Conservation (phyloP, 495 filamentous ascomycete genomes). For the Podospora pseudopauciseta region DNA sequence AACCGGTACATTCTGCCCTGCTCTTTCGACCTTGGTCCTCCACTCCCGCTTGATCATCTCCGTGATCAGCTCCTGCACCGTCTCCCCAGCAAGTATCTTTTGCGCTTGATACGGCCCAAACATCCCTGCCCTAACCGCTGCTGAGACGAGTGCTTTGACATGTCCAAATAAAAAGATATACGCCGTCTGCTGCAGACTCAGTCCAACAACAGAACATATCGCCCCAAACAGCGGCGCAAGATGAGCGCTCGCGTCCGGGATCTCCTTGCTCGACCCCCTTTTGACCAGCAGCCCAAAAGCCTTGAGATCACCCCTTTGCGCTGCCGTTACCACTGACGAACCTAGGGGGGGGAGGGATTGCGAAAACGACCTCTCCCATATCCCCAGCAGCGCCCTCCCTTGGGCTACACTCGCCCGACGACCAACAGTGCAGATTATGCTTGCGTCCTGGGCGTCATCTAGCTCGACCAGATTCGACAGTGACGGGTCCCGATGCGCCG, state of each 20-base stretch:
- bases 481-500: slow-evolving; percentile 62
- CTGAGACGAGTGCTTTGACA: slow-evolving; percentile 81
- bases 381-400: slow-evolving; percentile 74
- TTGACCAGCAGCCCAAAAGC: not conserved
- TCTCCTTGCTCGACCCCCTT: slow-evolving; percentile 11
- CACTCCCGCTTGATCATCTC: slow-evolving; percentile 59
- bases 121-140: slow-evolving; percentile 81
- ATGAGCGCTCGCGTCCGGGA: slow-evolving; percentile 56
- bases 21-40: slow-evolving; percentile 60
- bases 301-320: not conserved
- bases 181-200: slow-evolving; percentile 61
- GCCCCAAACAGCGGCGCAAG: slow-evolving; percentile 78
- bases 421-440: slow-evolving; percentile 80
- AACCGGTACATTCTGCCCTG: slow-evolving; percentile 80
- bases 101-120: slow-evolving; percentile 92
- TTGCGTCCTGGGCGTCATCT: slow-evolving; percentile 84
- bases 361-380: slow-evolving; percentile 79
- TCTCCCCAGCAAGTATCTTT: slow-evolving; percentile 65
- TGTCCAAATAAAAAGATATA: slow-evolving; percentile 88
- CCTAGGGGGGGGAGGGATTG: not conserved
- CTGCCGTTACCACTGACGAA: not conserved
- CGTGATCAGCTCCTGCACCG: slow-evolving; percentile 59
- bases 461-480: slow-evolving; percentile 48
- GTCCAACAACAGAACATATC: slow-evolving; percentile 59
- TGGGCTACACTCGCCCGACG: slow-evolving; percentile 80